Base-by-base conservation (phyloP, 345 rosid genomes). In the Lagerstroemia speciosa region DNA sequence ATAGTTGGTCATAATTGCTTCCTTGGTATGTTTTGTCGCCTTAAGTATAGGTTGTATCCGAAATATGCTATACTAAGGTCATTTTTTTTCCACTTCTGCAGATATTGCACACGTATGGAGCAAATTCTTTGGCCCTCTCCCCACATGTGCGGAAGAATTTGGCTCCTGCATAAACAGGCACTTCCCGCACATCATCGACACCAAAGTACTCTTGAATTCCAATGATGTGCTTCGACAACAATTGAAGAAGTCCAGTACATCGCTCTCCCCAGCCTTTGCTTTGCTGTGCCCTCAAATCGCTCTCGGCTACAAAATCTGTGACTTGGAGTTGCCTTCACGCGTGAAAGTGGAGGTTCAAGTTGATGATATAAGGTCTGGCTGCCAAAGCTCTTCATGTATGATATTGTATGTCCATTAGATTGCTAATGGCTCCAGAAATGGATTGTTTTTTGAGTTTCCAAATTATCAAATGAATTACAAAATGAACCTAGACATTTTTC, bases 1-100 rank as follows among this genome's bases (percentile, higher is more conserved):
- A 83, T 94, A 53, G 88, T 94, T 63, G 97, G 99, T 75, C 97
- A 94, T 74, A 91, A 94, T 79, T 94, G 97, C 74, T 83, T 94
- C 79, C 81, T 94, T 24, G 97, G 97, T 93, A 85, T 66, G 15
- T 15, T 20, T 36, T 11, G 27, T 60, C 31, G 36, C 41, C 34
- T 20, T 55, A n/a, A 30, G 31, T n/a, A 0, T 36, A 64, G 32
- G 63, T 67, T 32, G 16, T 73, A 11, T 19, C 6, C 2, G 8
- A n/a, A 37, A 37, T 1, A 48, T 48, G 27, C 30, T 20, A 29
- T 37, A 40, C 45, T 29, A 75, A 66, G 62, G 32, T 71, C 60
- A 32, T 48, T 80, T 66, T 65, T 57, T 64, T 60, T 57, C 72
- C 74, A 66, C 68, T 41, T 74, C 37, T 67, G 26, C 94, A 89